Base-by-base conservation (phyloP, 805 yeast species). In the Ogataea angusta region DNA sequence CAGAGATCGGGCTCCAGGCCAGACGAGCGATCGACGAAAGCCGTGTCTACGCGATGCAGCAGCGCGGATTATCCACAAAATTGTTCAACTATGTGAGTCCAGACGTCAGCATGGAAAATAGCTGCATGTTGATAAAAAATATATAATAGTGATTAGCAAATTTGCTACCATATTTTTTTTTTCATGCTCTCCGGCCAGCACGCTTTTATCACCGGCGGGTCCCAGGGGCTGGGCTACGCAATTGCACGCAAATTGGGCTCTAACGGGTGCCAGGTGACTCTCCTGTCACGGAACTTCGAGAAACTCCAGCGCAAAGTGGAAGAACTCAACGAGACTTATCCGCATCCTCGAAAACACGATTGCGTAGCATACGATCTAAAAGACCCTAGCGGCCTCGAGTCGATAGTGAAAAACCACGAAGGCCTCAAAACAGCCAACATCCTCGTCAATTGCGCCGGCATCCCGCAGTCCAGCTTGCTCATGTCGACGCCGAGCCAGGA, bases 1-100 rank as follows among this genome's bases (percentile, higher is more conserved):
- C 76, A 50, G 42, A 48, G 21, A 43, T 84, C 24, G 97, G 97
- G 0, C 61, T 76, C 16, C 66, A 67, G 49, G 90, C 90, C 3
- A 70, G 96, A 50, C 63, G 89, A 34, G 59, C 87, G 10, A 69
- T 89, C 2, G 97, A 89, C 54, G 82, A 82, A 46, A 80, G 89
- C 14, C 68, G 97, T 43, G 67, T 69, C 2, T 53, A 56, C 43
- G 80, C 83, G 0, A 51, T 86, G 50, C 48, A 43, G 21, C 42
- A 53, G 10, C 39, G 51, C 0, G 74, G 72, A 0, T 76, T 62
- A 49, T 46, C 66, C 2, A 79, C 71, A 1, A 66, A 72, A 19
- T 56, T 88, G 43, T 72, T 82, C 35, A 70, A 69, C 43, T 89
- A 89, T 55, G 82, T 79, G 3, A 69, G 69, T 0, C 55, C 60